Conservation (phyloP, 2,329 filamentous ascomycete species). For the Arachnomyces sp. region DNA sequence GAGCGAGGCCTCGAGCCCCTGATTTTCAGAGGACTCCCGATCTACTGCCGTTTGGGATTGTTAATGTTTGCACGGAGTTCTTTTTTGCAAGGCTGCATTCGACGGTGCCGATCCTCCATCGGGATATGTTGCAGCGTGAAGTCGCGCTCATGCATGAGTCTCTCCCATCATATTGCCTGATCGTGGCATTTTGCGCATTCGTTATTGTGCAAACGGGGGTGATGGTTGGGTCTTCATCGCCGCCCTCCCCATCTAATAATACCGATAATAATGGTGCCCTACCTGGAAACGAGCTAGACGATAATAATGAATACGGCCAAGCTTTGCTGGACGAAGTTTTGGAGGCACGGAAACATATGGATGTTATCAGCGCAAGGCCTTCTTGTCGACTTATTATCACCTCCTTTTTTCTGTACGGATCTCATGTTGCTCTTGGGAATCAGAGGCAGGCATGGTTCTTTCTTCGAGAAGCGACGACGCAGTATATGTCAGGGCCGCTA, state of each 20-base stretch:
- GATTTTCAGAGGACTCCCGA: slow-evolving; percentile 1
- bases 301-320: slow-evolving; percentile 9
- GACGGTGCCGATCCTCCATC: slow-evolving; percentile 23
- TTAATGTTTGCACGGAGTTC: slow-evolving; percentile 14
- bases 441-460: slow-evolving; percentile 67
- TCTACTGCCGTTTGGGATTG: slow-evolving; percentile 8
- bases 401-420: slow-evolving; percentile 63
- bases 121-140: slow-evolving; percentile 17
- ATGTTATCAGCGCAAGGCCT: slow-evolving; percentile 14
- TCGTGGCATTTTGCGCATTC: slow-evolving; percentile 30
- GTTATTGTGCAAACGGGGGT: slow-evolving; percentile 21
- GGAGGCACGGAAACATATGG: slow-evolving; percentile 14
- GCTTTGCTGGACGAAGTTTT: slow-evolving; percentile 22
- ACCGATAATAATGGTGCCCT: neutral
- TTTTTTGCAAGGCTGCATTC: slow-evolving; percentile 17
- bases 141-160: slow-evolving; percentile 15
- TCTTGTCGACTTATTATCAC: slow-evolving; percentile 44
- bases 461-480: slow-evolving; percentile 61
- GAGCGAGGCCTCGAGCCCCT: neutral
- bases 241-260: neutral
- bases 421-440: slow-evolving; percentile 56
- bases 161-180: slow-evolving; percentile 22
- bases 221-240: slow-evolving; percentile 1
- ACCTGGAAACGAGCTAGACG: neutral
- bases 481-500: slow-evolving; percentile 48